Percentiles rank a stretch among this genome's conserved stretches.
Conservation (phyloP, 2,329 filamentous ascomycete species). For the Venturia carpophila region DNA sequence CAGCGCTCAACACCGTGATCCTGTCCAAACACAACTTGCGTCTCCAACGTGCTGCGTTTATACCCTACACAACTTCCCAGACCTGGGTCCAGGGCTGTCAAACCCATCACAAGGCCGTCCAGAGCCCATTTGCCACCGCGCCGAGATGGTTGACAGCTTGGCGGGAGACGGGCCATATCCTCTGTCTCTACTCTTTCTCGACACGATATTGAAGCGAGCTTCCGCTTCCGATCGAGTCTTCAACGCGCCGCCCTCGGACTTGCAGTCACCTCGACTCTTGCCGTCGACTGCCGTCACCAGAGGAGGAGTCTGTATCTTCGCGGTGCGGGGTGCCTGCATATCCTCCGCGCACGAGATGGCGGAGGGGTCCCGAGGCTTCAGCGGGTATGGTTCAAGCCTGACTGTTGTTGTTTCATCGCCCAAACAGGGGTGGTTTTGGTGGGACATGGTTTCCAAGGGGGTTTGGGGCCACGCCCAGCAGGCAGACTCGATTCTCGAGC, state of each 20-base stretch:
- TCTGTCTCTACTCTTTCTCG: too few relatives aligned
- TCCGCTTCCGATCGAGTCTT: too few relatives aligned
- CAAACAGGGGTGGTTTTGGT: background rate
- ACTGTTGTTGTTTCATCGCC: conserved; percentile 2
- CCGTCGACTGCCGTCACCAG: background rate
- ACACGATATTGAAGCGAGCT: too few relatives aligned
- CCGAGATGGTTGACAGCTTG: background rate
- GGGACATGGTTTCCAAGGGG: too few relatives aligned
- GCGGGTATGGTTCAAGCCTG: background rate
- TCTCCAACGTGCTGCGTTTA: background rate
- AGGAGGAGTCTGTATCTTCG: background rate
- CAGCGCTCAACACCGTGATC: background rate
- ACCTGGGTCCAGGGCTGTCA: background rate
- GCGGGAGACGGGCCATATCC: background rate
- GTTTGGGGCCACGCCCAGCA: too few relatives aligned
- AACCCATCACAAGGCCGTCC: background rate
- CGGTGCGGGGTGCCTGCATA: background rate
- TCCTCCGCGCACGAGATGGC: background rate
- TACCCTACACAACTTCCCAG: background rate
- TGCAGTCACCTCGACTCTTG: background rate
- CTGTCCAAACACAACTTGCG: background rate
- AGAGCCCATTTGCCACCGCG: background rate
- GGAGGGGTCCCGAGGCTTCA: background rate
- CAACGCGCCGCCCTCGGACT: background rate
- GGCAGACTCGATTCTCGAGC: too few relatives aligned